A percentile compares a stretch with the other conserved stretches of the same genome.
These are phyloP conservation scores for Anthracocystis panici-leucophaei DNA, from an alignment of 1,284 basidiomycete species.

Conservation along the genomic window DNA sequence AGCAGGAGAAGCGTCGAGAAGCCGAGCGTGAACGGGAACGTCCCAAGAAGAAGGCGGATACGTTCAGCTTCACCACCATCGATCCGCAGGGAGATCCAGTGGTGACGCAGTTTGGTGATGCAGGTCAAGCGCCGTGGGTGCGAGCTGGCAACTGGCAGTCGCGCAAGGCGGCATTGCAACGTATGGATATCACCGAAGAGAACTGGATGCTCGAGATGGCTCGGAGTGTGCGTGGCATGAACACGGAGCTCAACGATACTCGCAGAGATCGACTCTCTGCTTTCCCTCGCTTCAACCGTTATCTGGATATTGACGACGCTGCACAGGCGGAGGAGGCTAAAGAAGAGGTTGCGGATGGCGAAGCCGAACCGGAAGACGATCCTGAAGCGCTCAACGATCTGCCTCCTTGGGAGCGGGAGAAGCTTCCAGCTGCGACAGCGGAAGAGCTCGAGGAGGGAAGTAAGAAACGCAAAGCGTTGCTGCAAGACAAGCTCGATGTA, in stretches of 20 bases:
- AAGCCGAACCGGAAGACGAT: constrained; percentile 50
- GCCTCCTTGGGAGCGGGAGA: constrained; percentile 61
- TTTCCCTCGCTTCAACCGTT: constrained; percentile 52
- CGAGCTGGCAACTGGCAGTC: constrained; percentile 58
- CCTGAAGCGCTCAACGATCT: constrained; percentile 51
- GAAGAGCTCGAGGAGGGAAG: constrained; percentile 28
- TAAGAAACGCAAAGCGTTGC: constrained; percentile 30
- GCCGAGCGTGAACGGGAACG: constrained; percentile 56
- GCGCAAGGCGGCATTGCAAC: constrained; percentile 51
- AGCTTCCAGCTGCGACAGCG: constrained; percentile 18
- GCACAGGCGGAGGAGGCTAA: constrained; percentile 22
- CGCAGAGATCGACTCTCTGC: constrained; percentile 56
- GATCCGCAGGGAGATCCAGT: constrained; percentile 64
- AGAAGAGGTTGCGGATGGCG: constrained; percentile 33
- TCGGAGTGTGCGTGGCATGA: constrained; percentile 64
- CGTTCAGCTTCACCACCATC: constrained; percentile 54
- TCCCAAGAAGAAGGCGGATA: constrained; percentile 56
- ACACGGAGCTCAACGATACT: constrained; percentile 61
- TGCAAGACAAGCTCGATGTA: constrained; percentile 22
- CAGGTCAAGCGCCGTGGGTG: constrained; percentile 62
- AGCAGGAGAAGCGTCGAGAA: constrained; percentile 57
- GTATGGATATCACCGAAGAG: constrained; percentile 63
- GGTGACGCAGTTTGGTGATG: constrained; percentile 65
- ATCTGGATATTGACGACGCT: constrained; percentile 27
- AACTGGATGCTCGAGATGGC: constrained; percentile 69